Evolutionary conservation across 352 stramenopile species (phyloP), one percentile per base, ranked within the genome.

Genomic region (Pythium rhizo-oryzae): DNA sequence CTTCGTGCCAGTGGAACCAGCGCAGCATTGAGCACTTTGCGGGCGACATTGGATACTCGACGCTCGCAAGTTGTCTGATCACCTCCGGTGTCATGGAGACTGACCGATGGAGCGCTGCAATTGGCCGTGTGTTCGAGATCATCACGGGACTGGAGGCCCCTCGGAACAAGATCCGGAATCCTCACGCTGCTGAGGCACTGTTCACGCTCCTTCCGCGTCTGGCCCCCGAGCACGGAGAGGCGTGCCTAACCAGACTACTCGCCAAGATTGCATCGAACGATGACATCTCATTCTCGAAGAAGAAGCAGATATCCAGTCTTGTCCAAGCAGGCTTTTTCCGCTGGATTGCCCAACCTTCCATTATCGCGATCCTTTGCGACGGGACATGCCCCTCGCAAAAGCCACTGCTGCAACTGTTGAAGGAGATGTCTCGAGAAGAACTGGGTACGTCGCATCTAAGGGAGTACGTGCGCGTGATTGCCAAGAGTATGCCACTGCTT

Each of bases 41-140:
- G 39, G 62, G 53, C 4, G 78, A 84, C 35, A 33, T 78, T 16
- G 79, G 80, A 0, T 91, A 85, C 47, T 63, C 70, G 11, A 80
- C 83, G 0, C 61, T 92, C 21, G 74, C 85, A 23, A 90, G 74
- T 24, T 93, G 82, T 46, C 72, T 93, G 30, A 25, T 75, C 7
- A 89, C 74, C 25, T 91, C 78, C 2, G 76, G 81, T 13, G 74
- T 84, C 23, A 70, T 92, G 35, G 43, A 71, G 28, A 84, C 78
- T 0, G 35, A 75, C 1, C 69, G 76, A 28, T 66, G 81, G 43
- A 46, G 70, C 46, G 63, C 50, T 5, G 58, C 88, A 25, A 35
- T 94, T 28, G 79, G 81, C 60, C 76, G 80, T 23, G 49, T 92
- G 12, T 89, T 89, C 30, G 74, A 86, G 35, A 49, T 94, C 21